Evolutionary conservation across 768 basidiomycete species (phyloP).

Genomic region (Cantharellus anzutake): DNA sequence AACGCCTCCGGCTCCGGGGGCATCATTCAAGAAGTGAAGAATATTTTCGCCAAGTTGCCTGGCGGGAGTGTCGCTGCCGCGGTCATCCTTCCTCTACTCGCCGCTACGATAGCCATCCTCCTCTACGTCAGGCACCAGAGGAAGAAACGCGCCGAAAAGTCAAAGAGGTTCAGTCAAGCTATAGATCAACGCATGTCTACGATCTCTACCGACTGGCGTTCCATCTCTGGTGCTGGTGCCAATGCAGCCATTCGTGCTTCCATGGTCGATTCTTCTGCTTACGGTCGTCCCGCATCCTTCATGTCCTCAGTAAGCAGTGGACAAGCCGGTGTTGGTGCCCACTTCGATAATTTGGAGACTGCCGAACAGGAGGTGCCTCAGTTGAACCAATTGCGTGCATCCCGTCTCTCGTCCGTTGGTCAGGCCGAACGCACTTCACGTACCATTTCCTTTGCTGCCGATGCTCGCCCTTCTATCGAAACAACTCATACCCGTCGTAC

Average conservation of each 20-base stretch:
- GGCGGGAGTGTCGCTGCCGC: constrained; percentile 9
- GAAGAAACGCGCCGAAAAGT: constrained; percentile 7
- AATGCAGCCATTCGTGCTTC: constrained; percentile 7
- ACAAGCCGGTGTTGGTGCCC: constrained; percentile 9
- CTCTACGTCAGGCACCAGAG: constrained; percentile 7
- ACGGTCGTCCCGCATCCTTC: constrained; percentile 5
- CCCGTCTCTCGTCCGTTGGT: constrained; percentile 1
- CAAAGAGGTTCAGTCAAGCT: constrained; percentile 6
- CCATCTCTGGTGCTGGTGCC: constrained; percentile 4
- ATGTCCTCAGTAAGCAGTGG: constrained; percentile 1
- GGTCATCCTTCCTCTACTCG: constrained; percentile 7
- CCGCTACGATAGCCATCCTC: not conserved
- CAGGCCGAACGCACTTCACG: constrained; percentile 7
- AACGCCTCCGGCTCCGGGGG: constrained; percentile 1
- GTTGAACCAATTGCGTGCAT: constrained; percentile 4
- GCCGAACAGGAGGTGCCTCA: constrained; percentile 2
- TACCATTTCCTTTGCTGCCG: constrained; percentile 9
- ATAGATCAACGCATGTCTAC: constrained; percentile 11
- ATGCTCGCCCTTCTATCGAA: constrained; percentile 1
- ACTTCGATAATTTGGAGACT: constrained; percentile 1
- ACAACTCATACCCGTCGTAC: not conserved
- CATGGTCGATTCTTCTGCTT: constrained; percentile 1
- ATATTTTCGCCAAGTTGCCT: not conserved
- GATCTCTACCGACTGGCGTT: constrained; percentile 10
- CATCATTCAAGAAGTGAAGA: constrained; percentile 1